A percentile compares a stretch with the other conserved stretches of the same genome.
These are phyloP conservation scores for Arabidopsis thaliana DNA, from an alignment of 345 rosid species.

Conservation along the genomic window TAIR10.1 NC_003074.8:8686501-8687000, in stretches of 20 bases:
- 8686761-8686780: neutral
- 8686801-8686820: conserved; percentile 67
- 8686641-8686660: conserved; percentile 9
- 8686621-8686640: neutral
- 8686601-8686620: conserved; percentile 36
- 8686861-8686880: conserved; percentile 52
- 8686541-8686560: conserved; percentile 36
- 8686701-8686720: conserved; percentile 3
- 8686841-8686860: conserved; percentile 71
- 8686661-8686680: conserved; percentile 5
- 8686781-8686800: conserved; percentile 48
- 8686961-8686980: conserved; percentile 56
- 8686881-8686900: conserved; percentile 30
- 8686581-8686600: conserved; percentile 47
- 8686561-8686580: conserved; percentile 63
- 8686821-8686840: conserved; percentile 86
- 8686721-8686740: neutral
- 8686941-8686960: conserved; percentile 79
- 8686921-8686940: conserved; percentile 46
- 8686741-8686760: conserved; percentile 35
- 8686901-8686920: conserved; percentile 41
- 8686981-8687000: conserved; percentile 45
- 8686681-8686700: conserved; percentile 34
- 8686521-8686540: conserved; percentile 10
- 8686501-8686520: conserved; percentile 40